phyloP scores from a whole-genome alignment of 2,329 filamentous ascomycete genomes.

The Fusarium lyarnte region DNA sequence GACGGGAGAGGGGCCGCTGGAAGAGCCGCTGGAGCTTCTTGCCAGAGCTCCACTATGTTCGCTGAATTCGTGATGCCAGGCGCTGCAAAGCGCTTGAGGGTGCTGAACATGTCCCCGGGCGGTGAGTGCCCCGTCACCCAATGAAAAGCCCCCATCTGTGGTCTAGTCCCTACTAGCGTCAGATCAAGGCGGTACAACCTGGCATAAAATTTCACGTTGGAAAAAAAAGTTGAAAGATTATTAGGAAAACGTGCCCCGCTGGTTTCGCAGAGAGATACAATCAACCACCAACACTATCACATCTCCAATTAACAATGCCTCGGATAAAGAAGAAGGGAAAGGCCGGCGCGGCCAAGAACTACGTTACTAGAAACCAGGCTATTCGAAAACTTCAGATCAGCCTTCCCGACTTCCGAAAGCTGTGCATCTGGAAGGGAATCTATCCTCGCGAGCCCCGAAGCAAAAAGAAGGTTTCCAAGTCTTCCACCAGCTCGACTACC shows the following conservation, averaged over 20 bases:
- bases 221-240: slow-evolving; percentile 49
- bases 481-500: slow-evolving; percentile 88
- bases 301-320: slow-evolving; percentile 61
- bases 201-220: slow-evolving; percentile 49
- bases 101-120: slow-evolving; percentile 20
- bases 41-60: slow-evolving; percentile 18
- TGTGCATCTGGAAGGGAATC: slow-evolving; percentile 99
- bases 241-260: slow-evolving; percentile 48
- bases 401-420: slow-evolving; percentile 93
- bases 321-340: slow-evolving; percentile 93
- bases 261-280: slow-evolving; percentile 33
- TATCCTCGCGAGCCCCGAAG: slow-evolving; percentile 97
- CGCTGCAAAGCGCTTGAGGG: slow-evolving; percentile 8
- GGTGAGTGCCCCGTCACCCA: slow-evolving; percentile 11
- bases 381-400: slow-evolving; percentile 98
- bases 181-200: slow-evolving; percentile 40
- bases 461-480: slow-evolving; percentile 96
- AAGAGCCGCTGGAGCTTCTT: slow-evolving; percentile 27
- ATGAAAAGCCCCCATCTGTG: neutral
- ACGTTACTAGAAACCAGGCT: slow-evolving; percentile 95
- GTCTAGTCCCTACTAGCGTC: slow-evolving; percentile 8
- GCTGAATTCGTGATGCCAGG: slow-evolving; percentile 25
- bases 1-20: slow-evolving; percentile 37
- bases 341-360: slow-evolving; percentile 95
- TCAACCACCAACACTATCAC: slow-evolving; percentile 30